These are phyloP conservation scores for Eurotiales sp. DNA, from an alignment of 2,329 filamentous ascomycete species.

Conservation along the genomic window DNA sequence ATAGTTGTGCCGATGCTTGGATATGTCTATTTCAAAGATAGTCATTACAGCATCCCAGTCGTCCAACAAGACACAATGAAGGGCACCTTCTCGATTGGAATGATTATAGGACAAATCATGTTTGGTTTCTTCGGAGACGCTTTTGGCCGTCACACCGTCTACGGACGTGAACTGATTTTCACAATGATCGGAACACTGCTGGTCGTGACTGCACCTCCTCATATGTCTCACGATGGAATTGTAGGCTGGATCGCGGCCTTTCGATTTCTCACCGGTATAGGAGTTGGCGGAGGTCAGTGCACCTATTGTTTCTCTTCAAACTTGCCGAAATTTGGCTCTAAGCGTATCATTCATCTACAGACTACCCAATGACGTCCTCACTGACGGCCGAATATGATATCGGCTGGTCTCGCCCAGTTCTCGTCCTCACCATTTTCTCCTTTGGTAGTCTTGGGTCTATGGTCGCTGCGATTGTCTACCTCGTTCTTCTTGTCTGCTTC, in stretches of 20 bases:
- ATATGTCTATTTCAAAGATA: neutral
- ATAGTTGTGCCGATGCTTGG: neutral
- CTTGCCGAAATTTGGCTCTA: too few species aligned
- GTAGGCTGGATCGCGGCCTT: constrained; percentile 36
- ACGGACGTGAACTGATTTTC: constrained; percentile 43
- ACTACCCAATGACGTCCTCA: constrained; percentile 12
- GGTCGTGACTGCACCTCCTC: constrained; percentile 37
- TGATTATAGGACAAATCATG: constrained; percentile 25
- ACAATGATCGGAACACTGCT: constrained; percentile 38
- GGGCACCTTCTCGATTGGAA: constrained; percentile 22
- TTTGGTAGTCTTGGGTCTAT: constrained; percentile 22
- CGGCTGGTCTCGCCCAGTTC: constrained; percentile 16
- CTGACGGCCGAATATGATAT: constrained; percentile 6
- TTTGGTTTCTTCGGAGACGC: constrained; percentile 35
- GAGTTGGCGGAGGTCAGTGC: neutral
- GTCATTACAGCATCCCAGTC: neutral
- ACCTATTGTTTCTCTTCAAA: too few species aligned
- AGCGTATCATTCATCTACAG: constrained; percentile 13
- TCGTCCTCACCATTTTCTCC: constrained; percentile 19
- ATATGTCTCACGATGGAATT: constrained; percentile 32
- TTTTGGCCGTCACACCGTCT: constrained; percentile 43
- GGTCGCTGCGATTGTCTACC: constrained; percentile 17
- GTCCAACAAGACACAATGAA: constrained; percentile 6
- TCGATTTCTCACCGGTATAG: neutral
- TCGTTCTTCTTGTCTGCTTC: neutral